phyloP scores from a whole-genome alignment of 257 asterid species.

The Solanum clarkiae region DNA sequence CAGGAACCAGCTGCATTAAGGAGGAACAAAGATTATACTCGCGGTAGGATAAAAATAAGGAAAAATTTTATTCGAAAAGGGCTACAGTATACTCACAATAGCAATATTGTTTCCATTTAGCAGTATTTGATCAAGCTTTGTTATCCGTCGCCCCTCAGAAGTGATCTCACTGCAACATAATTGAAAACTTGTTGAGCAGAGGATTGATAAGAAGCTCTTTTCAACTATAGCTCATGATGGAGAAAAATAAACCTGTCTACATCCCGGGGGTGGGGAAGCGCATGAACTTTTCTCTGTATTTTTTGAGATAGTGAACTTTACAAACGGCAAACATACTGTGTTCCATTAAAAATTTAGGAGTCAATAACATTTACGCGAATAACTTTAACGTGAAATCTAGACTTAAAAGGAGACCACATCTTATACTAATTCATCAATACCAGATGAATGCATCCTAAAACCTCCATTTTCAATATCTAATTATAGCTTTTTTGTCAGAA shows the following conservation, averaged over 20 bases:
- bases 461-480: not conserved
- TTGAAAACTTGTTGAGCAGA: not conserved
- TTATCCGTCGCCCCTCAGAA: constrained; percentile 81
- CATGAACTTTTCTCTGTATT: not conserved
- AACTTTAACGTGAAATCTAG: not conserved
- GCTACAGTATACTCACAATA: constrained; percentile 40
- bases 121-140: constrained; percentile 84
- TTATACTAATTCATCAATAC: not conserved
- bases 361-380: not conserved
- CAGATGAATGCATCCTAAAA: not conserved
- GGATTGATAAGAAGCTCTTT: not conserved
- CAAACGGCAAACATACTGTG: not conserved
- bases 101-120: constrained; percentile 96
- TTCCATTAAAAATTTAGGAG: not conserved
- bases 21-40: constrained; percentile 3
- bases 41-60: constrained; percentile 17
- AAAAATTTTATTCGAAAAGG: not conserved
- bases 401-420: not conserved
- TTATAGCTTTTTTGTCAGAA: not conserved
- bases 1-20: constrained; percentile 37
- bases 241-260: not conserved
- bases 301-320: not conserved
- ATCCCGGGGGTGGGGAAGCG: not conserved
- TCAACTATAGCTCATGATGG: not conserved
- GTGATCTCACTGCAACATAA: constrained; percentile 65